These are phyloP conservation scores for Barbatosphaeria neglecta DNA, from an alignment of 495 filamentous ascomycete genomes.

Conservation along the genomic window DNA sequence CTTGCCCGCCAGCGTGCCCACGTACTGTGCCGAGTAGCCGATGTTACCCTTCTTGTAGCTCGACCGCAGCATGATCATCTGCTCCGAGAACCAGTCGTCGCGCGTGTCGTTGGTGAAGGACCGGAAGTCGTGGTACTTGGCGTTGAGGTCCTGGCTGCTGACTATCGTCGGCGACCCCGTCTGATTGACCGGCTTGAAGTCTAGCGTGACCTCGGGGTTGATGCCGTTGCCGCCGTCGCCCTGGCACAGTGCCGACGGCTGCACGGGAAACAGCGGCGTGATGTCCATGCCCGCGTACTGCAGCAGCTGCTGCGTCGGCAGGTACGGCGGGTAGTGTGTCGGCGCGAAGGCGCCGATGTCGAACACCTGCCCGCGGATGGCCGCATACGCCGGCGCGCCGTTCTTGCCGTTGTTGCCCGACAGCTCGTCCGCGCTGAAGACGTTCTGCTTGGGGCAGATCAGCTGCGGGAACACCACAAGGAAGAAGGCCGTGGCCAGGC, in stretches of 20 bases:
- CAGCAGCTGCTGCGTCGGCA: constrained; percentile 52
- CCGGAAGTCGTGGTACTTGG: constrained; percentile 88
- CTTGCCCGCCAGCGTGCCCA: constrained; percentile 56
- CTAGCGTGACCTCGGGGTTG: constrained; percentile 61
- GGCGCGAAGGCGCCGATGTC: constrained; percentile 65
- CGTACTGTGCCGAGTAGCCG: constrained; percentile 70
- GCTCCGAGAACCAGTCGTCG: constrained; percentile 82
- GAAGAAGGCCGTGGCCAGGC: constrained; percentile 73
- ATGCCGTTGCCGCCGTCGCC: constrained; percentile 52
- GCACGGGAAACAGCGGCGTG: constrained; percentile 80
- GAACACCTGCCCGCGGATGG: constrained; percentile 84
- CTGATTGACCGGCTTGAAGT: constrained; percentile 69
- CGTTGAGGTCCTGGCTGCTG: constrained; percentile 56
- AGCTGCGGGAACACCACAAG: constrained; percentile 74
- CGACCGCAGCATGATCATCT: constrained; percentile 61
- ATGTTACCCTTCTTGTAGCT: constrained; percentile 77
- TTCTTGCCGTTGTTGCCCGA: constrained; percentile 61
- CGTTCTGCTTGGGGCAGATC: constrained; percentile 83
- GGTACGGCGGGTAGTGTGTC: constrained; percentile 62
- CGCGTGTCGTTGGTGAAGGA: constrained; percentile 68
- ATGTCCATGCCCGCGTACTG: constrained; percentile 82
- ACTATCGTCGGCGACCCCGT: constrained; percentile 51
- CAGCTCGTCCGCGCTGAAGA: constrained; percentile 73
- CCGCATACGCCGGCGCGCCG: constrained; percentile 49
- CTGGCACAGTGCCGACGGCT: constrained; percentile 84